phyloP scores from a whole-genome alignment of 2,329 filamentous ascomycete species.

The Epichloe sp. region DNA sequence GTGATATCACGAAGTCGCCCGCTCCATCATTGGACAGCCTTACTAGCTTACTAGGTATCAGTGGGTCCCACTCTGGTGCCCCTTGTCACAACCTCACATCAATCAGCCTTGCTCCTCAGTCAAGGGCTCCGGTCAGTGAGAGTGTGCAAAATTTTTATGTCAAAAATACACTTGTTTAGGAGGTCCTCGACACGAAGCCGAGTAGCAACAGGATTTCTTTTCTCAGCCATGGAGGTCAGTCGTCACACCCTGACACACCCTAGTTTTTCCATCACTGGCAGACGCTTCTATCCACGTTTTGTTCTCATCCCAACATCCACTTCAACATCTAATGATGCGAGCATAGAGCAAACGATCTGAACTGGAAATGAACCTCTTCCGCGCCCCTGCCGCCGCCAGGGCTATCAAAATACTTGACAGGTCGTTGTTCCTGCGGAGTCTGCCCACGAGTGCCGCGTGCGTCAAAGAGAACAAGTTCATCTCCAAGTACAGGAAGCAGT shows the following conservation, averaged over 20 bases:
- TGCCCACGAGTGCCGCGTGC: constrained; percentile 66
- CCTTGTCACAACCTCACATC: too few relatives aligned
- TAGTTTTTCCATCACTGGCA: background rate
- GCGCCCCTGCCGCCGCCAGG: constrained; percentile 62
- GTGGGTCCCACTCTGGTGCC: background rate
- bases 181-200: background rate
- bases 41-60: too few relatives aligned
- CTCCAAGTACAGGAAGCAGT: constrained; percentile 51
- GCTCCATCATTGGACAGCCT: background rate
- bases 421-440: constrained; percentile 63
- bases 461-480: constrained; percentile 67
- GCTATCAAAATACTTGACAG: constrained; percentile 72
- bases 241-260: background rate
- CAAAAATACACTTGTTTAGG: background rate
- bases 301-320: background rate
- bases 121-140: background rate
- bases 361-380: constrained; percentile 47
- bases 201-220: background rate
- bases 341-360: constrained; percentile 10
- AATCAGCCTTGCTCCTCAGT: too few relatives aligned
- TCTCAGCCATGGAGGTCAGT: constrained; percentile 18
- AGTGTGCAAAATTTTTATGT: background rate
- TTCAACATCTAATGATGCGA: background rate
- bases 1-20: constrained; percentile 3
- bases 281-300: background rate